Evolutionary conservation across 805 yeast genomes (phyloP).

Genomic region (Metschnikowia lochheadii): DNA sequence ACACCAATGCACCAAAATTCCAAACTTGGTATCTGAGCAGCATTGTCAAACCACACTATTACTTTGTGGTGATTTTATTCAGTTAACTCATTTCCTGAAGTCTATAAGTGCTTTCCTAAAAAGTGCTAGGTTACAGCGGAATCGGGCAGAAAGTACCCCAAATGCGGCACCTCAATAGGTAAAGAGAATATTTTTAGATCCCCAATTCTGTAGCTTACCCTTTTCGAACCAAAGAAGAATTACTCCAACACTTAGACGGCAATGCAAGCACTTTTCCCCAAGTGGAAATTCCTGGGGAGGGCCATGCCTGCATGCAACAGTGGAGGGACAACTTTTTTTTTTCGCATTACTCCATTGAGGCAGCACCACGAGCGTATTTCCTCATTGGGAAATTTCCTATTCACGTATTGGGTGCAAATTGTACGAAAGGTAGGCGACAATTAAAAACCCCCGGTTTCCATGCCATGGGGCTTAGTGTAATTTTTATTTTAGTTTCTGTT

Average conservation of each 20-base stretch:
- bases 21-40: background rate
- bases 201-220: background rate
- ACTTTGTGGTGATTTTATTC: no score
- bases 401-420: constrained; percentile 14
- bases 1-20: background rate
- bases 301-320: background rate
- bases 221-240: background rate
- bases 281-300: background rate
- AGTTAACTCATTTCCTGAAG: no score
- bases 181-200: background rate
- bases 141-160: background rate
- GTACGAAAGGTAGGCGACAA: background rate
- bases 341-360: constrained; percentile 8
- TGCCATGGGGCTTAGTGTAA: constrained; percentile 7
- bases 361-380: constrained; percentile 7
- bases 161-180: background rate
- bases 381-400: constrained; percentile 11
- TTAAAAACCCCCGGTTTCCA: constrained; percentile 6
- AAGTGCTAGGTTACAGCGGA: no score
- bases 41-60: no score
- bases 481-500: background rate
- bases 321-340: background rate
- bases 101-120: no score
- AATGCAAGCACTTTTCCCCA: background rate
- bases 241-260: background rate